phyloP scores from a whole-genome alignment of 331 rosid species.

The Pyrus hybrid region DNA sequence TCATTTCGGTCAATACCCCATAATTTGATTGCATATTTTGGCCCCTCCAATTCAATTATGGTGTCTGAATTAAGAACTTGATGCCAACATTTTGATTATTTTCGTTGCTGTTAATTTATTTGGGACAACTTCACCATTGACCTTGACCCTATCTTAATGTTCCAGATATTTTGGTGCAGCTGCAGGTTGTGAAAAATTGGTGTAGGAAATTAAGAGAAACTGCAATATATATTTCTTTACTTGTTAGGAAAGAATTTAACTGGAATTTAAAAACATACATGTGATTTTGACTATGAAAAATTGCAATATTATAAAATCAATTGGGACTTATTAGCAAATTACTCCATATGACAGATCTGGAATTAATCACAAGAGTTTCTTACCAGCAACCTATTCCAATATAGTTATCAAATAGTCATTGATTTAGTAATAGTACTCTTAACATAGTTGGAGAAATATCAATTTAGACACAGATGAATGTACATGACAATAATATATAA shows the following conservation, averaged over 20 bases:
- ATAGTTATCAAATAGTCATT: too few relatives aligned
- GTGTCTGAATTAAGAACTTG: neutral
- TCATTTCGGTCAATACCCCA: constrained; percentile 7
- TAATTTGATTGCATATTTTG: neutral
- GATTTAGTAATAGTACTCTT: too few relatives aligned
- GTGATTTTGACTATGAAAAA: neutral
- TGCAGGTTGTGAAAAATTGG: neutral
- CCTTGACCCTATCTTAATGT: neutral
- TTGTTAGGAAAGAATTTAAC: neutral
- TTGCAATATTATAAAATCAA: neutral
- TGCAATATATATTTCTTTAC: neutral
- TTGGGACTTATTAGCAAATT: neutral
- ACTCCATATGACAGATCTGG: neutral
- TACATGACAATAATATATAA: too few relatives aligned
- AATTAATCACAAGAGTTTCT: neutral
- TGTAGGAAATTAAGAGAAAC: neutral
- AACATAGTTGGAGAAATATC: too few relatives aligned
- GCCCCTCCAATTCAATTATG: constrained; percentile 6
- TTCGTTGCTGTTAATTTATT: neutral
- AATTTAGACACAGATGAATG: too few relatives aligned
- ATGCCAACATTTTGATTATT: neutral
- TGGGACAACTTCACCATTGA: neutral
- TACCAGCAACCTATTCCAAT: neutral
- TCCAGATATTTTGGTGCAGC: neutral
- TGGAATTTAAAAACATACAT: neutral